These are phyloP conservation scores for Friedmanniomyces endolithicus DNA, from an alignment of 495 filamentous ascomycete genomes.

Conservation along the genomic window DNA sequence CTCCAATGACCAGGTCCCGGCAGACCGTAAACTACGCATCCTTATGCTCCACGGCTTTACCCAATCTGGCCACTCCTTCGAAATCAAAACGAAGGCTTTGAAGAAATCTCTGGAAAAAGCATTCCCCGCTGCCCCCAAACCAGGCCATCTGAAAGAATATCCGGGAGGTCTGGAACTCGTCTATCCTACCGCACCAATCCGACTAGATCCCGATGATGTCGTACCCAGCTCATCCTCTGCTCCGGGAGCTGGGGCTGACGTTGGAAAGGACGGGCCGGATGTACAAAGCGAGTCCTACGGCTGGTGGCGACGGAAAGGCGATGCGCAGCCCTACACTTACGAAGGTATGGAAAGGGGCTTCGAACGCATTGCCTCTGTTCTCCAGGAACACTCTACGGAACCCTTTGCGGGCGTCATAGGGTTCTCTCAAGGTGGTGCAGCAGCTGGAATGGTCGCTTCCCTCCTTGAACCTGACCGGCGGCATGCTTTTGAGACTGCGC, in stretches of 20 bases:
- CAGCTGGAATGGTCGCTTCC: constrained; percentile 44
- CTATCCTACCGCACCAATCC: constrained; percentile 53
- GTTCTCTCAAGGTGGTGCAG: constrained; percentile 34
- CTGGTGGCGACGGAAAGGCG: constrained; percentile 71
- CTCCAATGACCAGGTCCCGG: not conserved
- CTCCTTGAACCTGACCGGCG: constrained; percentile 51
- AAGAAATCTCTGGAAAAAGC: constrained; percentile 66
- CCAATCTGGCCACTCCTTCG: constrained; percentile 78
- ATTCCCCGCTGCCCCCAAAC: constrained; percentile 35
- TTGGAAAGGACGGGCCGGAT: constrained; percentile 29
- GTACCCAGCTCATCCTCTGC: not conserved
- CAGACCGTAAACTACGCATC: constrained; percentile 24
- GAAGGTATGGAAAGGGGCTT: constrained; percentile 54
- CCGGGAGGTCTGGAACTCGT: constrained; percentile 37
- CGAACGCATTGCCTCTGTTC: constrained; percentile 41
- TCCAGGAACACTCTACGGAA: constrained; percentile 34
- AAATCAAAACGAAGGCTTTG: constrained; percentile 76
- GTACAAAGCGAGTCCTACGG: constrained; percentile 49
- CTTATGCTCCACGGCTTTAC: constrained; percentile 63
- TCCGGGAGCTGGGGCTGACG: constrained; percentile 45
- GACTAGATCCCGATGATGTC: constrained; percentile 53
- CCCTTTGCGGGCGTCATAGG: constrained; percentile 35
- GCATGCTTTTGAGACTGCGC: constrained; percentile 34
- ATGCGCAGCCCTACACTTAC: constrained; percentile 44
- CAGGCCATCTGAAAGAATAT: constrained; percentile 19